A percentile compares a stretch with the other conserved stretches of the same genome.
These are phyloP conservation scores for Hymenoscyphus salicellus DNA, from an alignment of 2,329 filamentous ascomycete genomes.

Conservation along the genomic window DNA sequence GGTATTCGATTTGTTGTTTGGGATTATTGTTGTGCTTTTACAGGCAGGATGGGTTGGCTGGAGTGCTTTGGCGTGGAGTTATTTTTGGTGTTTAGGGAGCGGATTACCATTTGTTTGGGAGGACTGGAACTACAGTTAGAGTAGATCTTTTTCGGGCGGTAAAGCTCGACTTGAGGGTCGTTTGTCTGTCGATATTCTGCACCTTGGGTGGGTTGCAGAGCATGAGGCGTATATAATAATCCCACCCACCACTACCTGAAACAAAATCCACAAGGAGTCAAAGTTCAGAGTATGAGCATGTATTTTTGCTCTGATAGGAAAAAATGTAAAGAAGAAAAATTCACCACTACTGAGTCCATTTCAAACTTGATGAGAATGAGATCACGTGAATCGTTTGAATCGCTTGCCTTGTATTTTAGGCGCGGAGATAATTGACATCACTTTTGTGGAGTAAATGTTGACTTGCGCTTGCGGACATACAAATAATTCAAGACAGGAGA, in stretches of 20 bases:
- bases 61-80: slow-evolving; percentile 6
- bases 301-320: too few relatives aligned
- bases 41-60: not conserved
- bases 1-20: slow-evolving; percentile 4
- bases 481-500: not conserved
- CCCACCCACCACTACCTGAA: not conserved
- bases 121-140: not conserved
- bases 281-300: too few relatives aligned
- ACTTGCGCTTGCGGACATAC: not conserved
- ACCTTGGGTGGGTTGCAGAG: slow-evolving; percentile 1
- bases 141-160: not conserved
- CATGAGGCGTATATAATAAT: not conserved
- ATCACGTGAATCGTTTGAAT: too few relatives aligned
- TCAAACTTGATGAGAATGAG: too few relatives aligned
- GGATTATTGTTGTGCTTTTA: slow-evolving; percentile 3
- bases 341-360: too few relatives aligned
- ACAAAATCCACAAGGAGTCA: too few relatives aligned
- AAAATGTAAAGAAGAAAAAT: too few relatives aligned
- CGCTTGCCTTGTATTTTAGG: too few relatives aligned
- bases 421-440: too few relatives aligned
- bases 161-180: too few relatives aligned
- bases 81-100: not conserved
- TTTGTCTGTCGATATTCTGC: not conserved
- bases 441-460: not conserved
- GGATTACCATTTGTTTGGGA: not conserved